Conservation (phyloP, 1,284 basidiomycete genomes). For the Austroboletus novae-zelandiae region DNA sequence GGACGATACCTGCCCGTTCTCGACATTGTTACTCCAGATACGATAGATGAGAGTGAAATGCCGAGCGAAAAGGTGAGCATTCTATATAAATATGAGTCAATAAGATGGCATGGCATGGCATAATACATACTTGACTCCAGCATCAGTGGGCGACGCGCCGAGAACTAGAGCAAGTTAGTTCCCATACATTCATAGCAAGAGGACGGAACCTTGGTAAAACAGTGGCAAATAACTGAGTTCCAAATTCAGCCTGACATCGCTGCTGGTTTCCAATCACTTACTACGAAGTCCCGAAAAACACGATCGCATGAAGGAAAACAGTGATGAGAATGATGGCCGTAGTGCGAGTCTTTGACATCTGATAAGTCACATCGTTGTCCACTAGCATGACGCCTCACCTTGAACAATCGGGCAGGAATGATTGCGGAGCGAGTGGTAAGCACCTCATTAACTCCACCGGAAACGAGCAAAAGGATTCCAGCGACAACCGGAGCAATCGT, state of each 20-base stretch:
- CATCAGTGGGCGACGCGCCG: conserved; percentile 70
- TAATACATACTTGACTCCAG: conserved; percentile 61
- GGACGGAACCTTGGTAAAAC: conserved; percentile 58
- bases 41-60: conserved; percentile 52
- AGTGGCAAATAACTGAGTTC: conserved; percentile 63
- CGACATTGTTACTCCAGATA: conserved; percentile 60
- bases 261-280: conserved; percentile 13
- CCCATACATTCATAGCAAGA: not conserved
- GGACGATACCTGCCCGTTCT: conserved; percentile 61
- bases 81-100: conserved; percentile 33
- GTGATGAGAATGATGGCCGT: conserved; percentile 64
- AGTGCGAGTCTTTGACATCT: conserved; percentile 58
- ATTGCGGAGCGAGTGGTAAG: conserved; percentile 76
- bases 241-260: conserved; percentile 3
- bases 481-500: conserved; percentile 76
- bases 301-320: conserved; percentile 64
- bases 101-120: not conserved
- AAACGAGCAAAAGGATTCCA: conserved; percentile 59
- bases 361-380: not conserved
- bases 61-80: conserved; percentile 78
- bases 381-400: conserved; percentile 36
- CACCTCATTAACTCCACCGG: conserved; percentile 62
- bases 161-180: conserved; percentile 45
- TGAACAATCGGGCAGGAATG: conserved; percentile 78
- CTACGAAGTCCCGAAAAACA: conserved; percentile 53